These are phyloP conservation scores for Neoarthrinium moseri DNA, from an alignment of 2,329 filamentous ascomycete genomes.

Conservation along the genomic window DNA sequence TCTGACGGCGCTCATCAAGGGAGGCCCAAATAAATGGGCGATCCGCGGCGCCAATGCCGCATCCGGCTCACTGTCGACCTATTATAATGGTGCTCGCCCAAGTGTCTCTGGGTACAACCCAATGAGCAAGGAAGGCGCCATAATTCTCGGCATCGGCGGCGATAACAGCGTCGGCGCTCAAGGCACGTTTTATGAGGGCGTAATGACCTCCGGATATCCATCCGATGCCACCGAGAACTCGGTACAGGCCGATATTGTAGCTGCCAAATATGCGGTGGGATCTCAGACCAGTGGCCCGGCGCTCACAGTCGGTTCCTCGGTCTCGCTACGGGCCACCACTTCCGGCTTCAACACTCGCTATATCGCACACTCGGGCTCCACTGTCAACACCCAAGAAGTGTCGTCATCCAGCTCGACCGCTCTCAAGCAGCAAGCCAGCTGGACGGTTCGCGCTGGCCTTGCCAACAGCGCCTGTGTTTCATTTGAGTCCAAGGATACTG, in stretches of 20 bases:
- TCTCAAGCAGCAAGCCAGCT: constrained; percentile 52
- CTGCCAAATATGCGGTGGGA: constrained; percentile 51
- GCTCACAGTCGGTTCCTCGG: constrained; percentile 44
- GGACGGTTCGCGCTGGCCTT: constrained; percentile 53
- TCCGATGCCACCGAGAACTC: constrained; percentile 56
- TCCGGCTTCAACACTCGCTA: constrained; percentile 53
- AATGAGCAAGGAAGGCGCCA: constrained; percentile 65
- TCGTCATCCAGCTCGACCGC: constrained; percentile 45
- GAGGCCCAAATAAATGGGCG: constrained; percentile 54
- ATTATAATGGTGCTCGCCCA: constrained; percentile 57
- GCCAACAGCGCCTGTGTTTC: constrained; percentile 57
- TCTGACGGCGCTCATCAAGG: constrained; percentile 57
- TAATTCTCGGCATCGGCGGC: constrained; percentile 70
- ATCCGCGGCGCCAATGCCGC: constrained; percentile 57
- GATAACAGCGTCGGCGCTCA: constrained; percentile 60
- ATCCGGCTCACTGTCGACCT: constrained; percentile 55
- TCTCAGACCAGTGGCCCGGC: constrained; percentile 46
- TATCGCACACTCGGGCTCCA: constrained; percentile 49
- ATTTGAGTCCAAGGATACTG: constrained; percentile 57
- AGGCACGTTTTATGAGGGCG: constrained; percentile 65
- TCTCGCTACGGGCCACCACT: constrained; percentile 57
- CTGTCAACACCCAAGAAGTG: constrained; percentile 55
- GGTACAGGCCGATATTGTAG: constrained; percentile 60
- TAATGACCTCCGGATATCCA: constrained; percentile 62
- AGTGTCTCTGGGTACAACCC: constrained; percentile 52